These are phyloP conservation scores for Rhodotorula sp. DNA, from an alignment of 1,284 basidiomycete species.

Conservation along the genomic window DNA sequence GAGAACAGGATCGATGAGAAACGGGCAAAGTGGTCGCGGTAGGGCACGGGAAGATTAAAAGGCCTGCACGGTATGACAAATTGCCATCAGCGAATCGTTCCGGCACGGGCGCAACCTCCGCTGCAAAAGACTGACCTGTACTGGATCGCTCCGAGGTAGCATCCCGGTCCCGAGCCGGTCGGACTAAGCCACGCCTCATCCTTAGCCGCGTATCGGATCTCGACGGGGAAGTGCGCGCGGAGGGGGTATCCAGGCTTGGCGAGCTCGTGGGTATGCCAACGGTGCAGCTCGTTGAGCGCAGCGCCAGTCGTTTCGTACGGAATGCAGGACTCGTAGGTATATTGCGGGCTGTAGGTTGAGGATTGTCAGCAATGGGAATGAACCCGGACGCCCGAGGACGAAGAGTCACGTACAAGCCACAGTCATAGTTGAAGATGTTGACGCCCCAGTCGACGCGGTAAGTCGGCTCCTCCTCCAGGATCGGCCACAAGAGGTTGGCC, in stretches of 20 bases:
- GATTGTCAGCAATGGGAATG: not conserved
- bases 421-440: slow-evolving; percentile 46
- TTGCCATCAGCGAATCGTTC: not conserved
- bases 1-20: slow-evolving; percentile 74
- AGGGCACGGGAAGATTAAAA: slow-evolving; percentile 83
- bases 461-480: slow-evolving; percentile 31
- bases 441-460: slow-evolving; percentile 30
- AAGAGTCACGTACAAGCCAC: slow-evolving; percentile 37
- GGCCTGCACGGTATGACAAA: slow-evolving; percentile 60
- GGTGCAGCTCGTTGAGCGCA: slow-evolving; percentile 70
- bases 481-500: slow-evolving; percentile 14
- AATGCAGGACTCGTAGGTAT: slow-evolving; percentile 51
- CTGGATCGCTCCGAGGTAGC: slow-evolving; percentile 94
- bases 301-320: slow-evolving; percentile 51
- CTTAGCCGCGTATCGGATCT: slow-evolving; percentile 80
- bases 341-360: slow-evolving; percentile 40
- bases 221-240: slow-evolving; percentile 86
- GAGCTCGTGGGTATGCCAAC: slow-evolving; percentile 71
- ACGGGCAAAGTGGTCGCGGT: slow-evolving; percentile 71
- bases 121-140: slow-evolving; percentile 67
- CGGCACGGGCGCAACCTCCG: not conserved
- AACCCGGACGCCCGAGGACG: not conserved
- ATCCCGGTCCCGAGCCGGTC: slow-evolving; percentile 71
- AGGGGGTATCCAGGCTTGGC: slow-evolving; percentile 61
- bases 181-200: slow-evolving; percentile 96